Base-by-base conservation (phyloP, 495 filamentous ascomycete genomes). In the Hypoxylon trugodes region DNA sequence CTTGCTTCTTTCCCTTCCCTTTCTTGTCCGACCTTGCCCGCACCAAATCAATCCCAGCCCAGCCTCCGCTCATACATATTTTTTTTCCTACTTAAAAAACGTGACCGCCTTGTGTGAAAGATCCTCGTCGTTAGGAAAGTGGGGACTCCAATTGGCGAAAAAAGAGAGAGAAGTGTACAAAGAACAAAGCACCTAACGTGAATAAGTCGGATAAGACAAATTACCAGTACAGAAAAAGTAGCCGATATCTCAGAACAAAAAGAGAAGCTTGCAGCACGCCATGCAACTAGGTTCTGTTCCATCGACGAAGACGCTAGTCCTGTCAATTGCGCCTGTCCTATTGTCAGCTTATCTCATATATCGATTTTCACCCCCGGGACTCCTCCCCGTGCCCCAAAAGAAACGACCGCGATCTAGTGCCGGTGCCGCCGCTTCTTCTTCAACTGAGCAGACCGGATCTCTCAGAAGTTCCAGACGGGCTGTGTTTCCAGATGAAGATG, bases 311-410 rank as follows among this genome's bases (percentile, higher is more conserved):
- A 59, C 53, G 18, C 40, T 58, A 22, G 38, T 57, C 18, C 57
- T 61, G 19, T 61, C 63, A 26, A 66, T 66, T 37, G 50, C 51
- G 36, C 60, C 60, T 19, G 60, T 59, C 42, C 25, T 66, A 6
- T 40, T 57, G 21, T 61, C 57, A 32, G 33, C 46, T 32, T 66
- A 66, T 47, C 51, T 66, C 25, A 51, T 66, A 57, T 66, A 66
- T 55, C 55, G 41, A 57, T 41, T 61, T 22, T 50, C 43, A 52
- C 32, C 46, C 32, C 45, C 45, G 4, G 41, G 28, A 10, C 3
- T 18, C 21, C 9, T 33, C 21, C 25, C 40, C 8, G n/a, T 26
- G 28, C 26, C 26, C 21, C 41, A 18, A 5, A 50, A 26, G 24
- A 66, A 56, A 16, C 60, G 60, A 6, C 2, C 36, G 5, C 53